These are phyloP conservation scores for Candida frijolesensis DNA, from an alignment of 1,139 yeast species.

Conservation along the genomic window DNA sequence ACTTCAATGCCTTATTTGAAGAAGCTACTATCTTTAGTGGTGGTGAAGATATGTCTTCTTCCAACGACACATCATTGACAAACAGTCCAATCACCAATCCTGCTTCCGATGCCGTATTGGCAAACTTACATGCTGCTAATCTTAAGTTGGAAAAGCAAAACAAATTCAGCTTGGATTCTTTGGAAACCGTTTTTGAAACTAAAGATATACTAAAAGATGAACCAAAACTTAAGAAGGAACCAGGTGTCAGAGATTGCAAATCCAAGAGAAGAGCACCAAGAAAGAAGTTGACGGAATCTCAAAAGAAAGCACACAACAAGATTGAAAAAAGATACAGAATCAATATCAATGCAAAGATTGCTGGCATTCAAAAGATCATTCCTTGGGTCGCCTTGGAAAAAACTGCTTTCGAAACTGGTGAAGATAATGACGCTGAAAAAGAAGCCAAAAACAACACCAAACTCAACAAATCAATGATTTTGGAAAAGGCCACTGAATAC, in stretches of 20 bases:
- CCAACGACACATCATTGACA: conserved; percentile 12
- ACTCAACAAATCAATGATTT: conserved; percentile 63
- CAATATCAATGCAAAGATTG: conserved; percentile 72
- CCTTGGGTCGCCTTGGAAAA: conserved; percentile 64
- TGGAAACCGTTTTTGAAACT: conserved; percentile 29
- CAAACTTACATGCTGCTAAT: conserved; percentile 9
- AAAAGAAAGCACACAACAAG: conserved; percentile 71
- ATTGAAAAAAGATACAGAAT: conserved; percentile 73
- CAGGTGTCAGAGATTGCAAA: conserved; percentile 5
- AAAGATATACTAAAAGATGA: conserved; percentile 25
- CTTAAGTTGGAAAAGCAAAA: conserved; percentile 16
- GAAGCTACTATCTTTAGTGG: conserved; percentile 9
- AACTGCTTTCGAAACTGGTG: conserved; percentile 58
- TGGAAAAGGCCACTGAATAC: conserved; percentile 68
- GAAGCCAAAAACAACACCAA: conserved; percentile 23
- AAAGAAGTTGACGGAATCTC: conserved; percentile 59
- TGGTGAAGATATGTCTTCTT: conserved; percentile 7
- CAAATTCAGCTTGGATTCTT: conserved; percentile 20
- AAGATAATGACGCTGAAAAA: conserved; percentile 18
- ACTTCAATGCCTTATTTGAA: conserved; percentile 4
- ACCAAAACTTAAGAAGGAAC: conserved; percentile 6
- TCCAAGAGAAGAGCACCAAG: conserved; percentile 49
- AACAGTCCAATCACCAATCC: conserved; percentile 12
- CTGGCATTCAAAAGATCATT: conserved; percentile 62
- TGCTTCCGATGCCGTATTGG: conserved; percentile 5